Conservation (phyloP, 805 yeast species). For the Starmerella floris region DNA sequence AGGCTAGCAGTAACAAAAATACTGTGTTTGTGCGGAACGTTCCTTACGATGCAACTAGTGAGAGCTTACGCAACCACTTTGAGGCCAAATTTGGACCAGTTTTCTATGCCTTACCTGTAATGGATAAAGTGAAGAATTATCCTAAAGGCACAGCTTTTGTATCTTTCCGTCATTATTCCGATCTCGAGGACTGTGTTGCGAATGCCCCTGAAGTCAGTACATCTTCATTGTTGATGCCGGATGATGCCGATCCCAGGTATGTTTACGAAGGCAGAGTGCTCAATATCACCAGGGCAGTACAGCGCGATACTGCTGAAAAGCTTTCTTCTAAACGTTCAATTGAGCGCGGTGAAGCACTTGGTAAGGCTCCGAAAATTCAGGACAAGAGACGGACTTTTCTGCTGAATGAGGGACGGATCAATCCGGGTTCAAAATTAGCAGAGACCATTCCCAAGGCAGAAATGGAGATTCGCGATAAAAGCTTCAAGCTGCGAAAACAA, state of each 20-base stretch:
- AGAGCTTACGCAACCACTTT: conserved; percentile 65
- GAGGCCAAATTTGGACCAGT: conserved; percentile 63
- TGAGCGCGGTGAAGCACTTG: conserved; percentile 61
- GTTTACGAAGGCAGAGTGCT: conserved; percentile 88
- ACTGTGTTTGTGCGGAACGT: conserved; percentile 82
- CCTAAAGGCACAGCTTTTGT: conserved; percentile 94
- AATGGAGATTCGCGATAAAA: conserved; percentile 75
- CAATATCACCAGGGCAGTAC: conserved; percentile 73
- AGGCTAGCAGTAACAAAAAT: conserved; percentile 26
- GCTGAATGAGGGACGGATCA: conserved; percentile 87
- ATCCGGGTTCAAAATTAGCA: conserved; percentile 68
- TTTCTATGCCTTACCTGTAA: conserved; percentile 84
- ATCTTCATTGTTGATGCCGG: conserved; percentile 65
- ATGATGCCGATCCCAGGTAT: conserved; percentile 74
- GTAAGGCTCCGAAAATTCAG: conserved; percentile 64
- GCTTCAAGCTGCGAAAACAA: conserved; percentile 71
- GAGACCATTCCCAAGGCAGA: conserved; percentile 54
- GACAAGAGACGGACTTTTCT: conserved; percentile 78
- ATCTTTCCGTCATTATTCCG: conserved; percentile 53
- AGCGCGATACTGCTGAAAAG: conserved; percentile 63
- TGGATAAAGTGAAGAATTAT: conserved; percentile 69
- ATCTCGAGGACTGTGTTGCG: conserved; percentile 53
- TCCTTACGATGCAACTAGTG: conserved; percentile 87
- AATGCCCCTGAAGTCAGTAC: conserved; percentile 66
- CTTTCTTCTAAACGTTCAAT: conserved; percentile 61